These are phyloP conservation scores for Gossypium herbaceum DNA, from an alignment of 345 rosid genomes.

Conservation along the genomic window DNA sequence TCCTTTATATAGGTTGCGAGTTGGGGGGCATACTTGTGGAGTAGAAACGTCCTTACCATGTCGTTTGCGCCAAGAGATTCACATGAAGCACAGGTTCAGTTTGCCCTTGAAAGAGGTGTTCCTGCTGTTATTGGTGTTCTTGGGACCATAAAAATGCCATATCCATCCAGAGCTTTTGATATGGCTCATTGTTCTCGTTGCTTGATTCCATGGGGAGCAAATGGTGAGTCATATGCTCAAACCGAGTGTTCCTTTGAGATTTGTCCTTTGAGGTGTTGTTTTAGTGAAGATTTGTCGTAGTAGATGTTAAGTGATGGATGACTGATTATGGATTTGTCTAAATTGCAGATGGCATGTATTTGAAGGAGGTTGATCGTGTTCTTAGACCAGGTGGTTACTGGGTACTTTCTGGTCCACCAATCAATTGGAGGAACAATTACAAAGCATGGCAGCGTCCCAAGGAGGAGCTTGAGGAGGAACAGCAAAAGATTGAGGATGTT, in stretches of 20 bases:
- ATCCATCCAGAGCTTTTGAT: constrained; percentile 86
- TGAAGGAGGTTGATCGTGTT: constrained; percentile 97
- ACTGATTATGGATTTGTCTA: constrained; percentile 11
- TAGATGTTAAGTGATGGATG: constrained; percentile 1
- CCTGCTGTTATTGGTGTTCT: constrained; percentile 98
- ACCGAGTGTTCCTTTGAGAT: neutral
- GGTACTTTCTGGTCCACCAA: constrained; percentile 97
- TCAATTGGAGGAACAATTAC: constrained; percentile 82
- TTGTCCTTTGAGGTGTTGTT: neutral
- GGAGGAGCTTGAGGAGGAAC: constrained; percentile 90
- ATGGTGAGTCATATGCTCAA: constrained; percentile 47
- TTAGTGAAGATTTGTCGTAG: constrained; percentile 4
- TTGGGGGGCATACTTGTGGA: constrained; percentile 97
- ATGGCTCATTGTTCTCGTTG: constrained; percentile 99
- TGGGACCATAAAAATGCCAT: constrained; percentile 85
- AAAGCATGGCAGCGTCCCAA: constrained; percentile 93
- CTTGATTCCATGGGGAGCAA: constrained; percentile 92
- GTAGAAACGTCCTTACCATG: constrained; percentile 90
- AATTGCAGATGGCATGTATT: constrained; percentile 72
- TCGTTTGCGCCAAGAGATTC: constrained; percentile 98
- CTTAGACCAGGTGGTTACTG: constrained; percentile 98
- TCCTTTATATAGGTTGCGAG: constrained; percentile 74
- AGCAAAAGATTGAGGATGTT: constrained; percentile 72
- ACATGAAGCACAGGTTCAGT: constrained; percentile 97
- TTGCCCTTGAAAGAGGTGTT: constrained; percentile 97